These are phyloP conservation scores for Akanthomyces uredinophilus DNA, from an alignment of 2,329 filamentous ascomycete genomes.

Conservation along the genomic window DNA sequence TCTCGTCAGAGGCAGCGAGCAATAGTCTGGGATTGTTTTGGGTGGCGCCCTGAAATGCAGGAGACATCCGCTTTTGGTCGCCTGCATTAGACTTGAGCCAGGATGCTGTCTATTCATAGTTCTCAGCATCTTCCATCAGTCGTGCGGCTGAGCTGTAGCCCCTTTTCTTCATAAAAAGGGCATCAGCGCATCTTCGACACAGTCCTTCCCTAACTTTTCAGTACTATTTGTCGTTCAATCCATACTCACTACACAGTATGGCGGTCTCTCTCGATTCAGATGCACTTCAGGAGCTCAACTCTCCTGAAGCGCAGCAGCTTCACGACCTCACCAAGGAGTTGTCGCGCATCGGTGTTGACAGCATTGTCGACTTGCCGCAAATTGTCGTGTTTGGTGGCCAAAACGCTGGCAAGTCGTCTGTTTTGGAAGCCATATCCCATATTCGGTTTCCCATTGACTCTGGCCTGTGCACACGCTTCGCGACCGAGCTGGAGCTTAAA, in stretches of 20 bases:
- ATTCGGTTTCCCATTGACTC: conserved; percentile 42
- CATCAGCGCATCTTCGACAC: background rate
- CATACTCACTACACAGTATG: background rate
- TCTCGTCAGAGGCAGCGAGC: too few species aligned
- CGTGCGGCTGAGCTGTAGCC: background rate
- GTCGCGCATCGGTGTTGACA: background rate
- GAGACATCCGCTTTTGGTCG: background rate
- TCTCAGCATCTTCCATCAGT: background rate
- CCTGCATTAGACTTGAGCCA: background rate
- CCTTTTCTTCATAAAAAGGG: background rate
- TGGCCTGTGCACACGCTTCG: conserved; percentile 44
- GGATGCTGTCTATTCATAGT: background rate
- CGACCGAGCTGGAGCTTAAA: conserved; percentile 48
- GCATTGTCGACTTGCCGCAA: conserved; percentile 33
- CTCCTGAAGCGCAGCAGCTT: background rate
- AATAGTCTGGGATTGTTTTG: too few species aligned
- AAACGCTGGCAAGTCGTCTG: conserved; percentile 80
- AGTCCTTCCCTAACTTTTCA: background rate
- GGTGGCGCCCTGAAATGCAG: background rate
- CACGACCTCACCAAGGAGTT: background rate
- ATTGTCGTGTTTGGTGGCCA: conserved; percentile 82
- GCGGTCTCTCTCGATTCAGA: background rate
- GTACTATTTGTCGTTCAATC: background rate
- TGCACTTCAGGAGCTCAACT: background rate
- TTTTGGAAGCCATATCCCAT: conserved; percentile 61